A percentile compares a stretch with the other conserved stretches of the same genome.
Evolutionary conservation across 1,139 yeast genomes (phyloP).

Genomic region (Pneumocystis murina): DNA sequence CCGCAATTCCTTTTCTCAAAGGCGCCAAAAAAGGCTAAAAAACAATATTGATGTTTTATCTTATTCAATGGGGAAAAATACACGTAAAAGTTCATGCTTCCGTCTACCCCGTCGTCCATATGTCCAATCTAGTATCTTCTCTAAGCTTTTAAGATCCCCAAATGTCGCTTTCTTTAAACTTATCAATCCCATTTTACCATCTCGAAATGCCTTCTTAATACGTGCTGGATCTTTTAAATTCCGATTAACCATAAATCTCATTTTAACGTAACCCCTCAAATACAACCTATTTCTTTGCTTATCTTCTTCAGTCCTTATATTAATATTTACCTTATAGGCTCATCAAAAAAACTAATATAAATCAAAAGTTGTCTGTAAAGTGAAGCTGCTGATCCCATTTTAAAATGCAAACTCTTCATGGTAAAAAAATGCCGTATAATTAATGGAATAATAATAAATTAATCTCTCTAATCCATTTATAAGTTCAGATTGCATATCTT

Average conservation of each 20-base stretch:
- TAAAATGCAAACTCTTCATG: neutral
- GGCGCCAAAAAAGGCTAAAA: neutral
- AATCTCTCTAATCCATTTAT: no score
- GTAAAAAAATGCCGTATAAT: no score
- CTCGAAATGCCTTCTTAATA: neutral
- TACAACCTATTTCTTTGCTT: neutral
- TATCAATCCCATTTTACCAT: neutral
- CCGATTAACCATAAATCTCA: neutral
- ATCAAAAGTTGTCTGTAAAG: neutral
- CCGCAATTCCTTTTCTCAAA: neutral
- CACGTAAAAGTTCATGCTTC: neutral
- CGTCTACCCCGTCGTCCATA: neutral
- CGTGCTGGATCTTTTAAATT: neutral
- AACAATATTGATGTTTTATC: neutral
- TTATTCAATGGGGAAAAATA: neutral
- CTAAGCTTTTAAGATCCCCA: neutral
- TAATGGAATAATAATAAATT: no score
- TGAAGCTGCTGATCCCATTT: neutral
- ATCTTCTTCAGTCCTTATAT: no score
- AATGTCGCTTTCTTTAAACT: neutral
- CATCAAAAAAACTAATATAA: neutral
- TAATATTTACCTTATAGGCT: neutral
- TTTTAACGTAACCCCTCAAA: neutral
- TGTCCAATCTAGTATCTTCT: neutral
- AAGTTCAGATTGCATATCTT: no score